Evolutionary conservation across 306 rosid species (phyloP), one percentile per base, ranked within the genome.

Genomic region (Arachis hypogaea): DNA sequence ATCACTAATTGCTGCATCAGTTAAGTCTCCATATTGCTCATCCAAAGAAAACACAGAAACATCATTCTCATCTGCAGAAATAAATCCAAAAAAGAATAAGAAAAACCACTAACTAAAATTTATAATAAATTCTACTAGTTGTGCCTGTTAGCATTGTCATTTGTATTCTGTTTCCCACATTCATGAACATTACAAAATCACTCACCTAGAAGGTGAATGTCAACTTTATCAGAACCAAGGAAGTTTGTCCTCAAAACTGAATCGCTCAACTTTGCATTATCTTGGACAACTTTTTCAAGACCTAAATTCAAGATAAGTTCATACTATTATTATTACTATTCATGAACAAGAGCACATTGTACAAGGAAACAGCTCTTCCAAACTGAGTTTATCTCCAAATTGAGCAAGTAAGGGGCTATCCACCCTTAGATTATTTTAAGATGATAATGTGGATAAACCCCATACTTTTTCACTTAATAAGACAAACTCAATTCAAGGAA

Each of bases 121-220:
- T 29, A 72, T 50, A 60, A 54, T 11, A 38, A 63, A 67, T 30
- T 49, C 64, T 51, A 40, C 9, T 5, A 62, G 61, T 22, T 61
- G 55, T 56, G 67, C 42, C 61, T 10, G 40, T 18, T n/a, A 65
- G 3, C 78, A 71, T 46, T 71, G 38, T 42, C 49, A 5, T 52
- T 33, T 11, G 40, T 47, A 74, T 36, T 82, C 44, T 40, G 8
- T 63, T 54, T 55, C 10, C 44, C 29, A 56, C 14, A 81, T 12
- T 33, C 7, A 33, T 76, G 65, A 66, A 58, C 68, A 36, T 9
- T 43, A 67, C 65, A 43, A 57, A 50, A 36, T 74, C 74, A 71
- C 74, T 22, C 74, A 94, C 99, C 96, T 64, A 87, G 80, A 79
- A 95, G 85, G 62, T 83, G 96, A 85, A 95, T 85, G 77, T 86